Conservation (phyloP, 2,329 filamentous ascomycete genomes). For the Ceratocystis harringtonii region DNA sequence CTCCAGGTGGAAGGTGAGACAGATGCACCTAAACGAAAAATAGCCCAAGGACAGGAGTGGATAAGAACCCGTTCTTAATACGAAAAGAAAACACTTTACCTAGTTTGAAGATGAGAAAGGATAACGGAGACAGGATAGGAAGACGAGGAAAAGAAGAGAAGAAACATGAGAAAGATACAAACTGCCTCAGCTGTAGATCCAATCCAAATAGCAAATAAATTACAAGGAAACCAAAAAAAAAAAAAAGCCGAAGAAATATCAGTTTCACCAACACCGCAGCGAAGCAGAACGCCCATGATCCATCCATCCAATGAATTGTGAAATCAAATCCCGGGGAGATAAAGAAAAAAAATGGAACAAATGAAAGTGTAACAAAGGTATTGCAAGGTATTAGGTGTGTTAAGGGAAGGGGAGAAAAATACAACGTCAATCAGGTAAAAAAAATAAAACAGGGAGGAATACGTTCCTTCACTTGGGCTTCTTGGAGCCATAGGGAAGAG, state of each 20-base stretch:
- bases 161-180: slow-evolving; percentile 5
- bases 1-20: not conserved
- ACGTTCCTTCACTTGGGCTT: no score
- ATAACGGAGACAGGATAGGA: not conserved
- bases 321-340: not conserved
- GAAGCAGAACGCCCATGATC: slow-evolving; percentile 6
- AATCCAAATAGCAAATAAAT: slow-evolving; percentile 2
- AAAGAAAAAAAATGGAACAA: not conserved
- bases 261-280: slow-evolving; percentile 12
- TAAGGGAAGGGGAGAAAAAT: not conserved
- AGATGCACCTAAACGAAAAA: not conserved
- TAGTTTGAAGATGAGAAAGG: not conserved
- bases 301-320: not conserved
- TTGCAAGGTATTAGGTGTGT: slow-evolving; percentile 6
- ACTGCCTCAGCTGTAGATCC: not conserved
- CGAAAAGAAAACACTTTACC: not conserved
- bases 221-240: slow-evolving; percentile 1
- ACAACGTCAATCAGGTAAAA: not conserved
- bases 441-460: not conserved
- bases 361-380: not conserved
- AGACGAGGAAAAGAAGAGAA: not conserved
- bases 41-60: not conserved
- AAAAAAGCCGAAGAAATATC: not conserved
- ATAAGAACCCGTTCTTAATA: not conserved
- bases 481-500: not conserved